These are phyloP conservation scores for Gossypioides kirkii DNA, from an alignment of 345 rosid species.

Conservation along the genomic window DNA sequence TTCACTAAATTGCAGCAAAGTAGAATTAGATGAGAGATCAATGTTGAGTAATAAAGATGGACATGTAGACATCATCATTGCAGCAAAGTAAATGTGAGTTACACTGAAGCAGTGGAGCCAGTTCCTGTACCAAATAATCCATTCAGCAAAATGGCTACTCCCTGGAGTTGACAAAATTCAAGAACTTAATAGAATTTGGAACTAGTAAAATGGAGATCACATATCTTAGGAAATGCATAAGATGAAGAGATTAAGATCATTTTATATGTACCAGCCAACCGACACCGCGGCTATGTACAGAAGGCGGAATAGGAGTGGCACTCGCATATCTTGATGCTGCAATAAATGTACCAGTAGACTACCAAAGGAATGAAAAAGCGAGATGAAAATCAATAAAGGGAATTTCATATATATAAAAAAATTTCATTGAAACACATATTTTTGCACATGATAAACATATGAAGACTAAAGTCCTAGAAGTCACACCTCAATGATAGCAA, in stretches of 20 bases:
- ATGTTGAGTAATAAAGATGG: not conserved
- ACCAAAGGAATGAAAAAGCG: constrained; percentile 20
- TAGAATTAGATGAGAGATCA: not conserved
- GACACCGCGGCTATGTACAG: constrained; percentile 67
- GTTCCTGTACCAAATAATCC: constrained; percentile 62
- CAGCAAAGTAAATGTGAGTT: constrained; percentile 17
- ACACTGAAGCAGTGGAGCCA: constrained; percentile 82
- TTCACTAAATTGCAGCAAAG: constrained; percentile 48
- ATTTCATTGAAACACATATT: not conserved
- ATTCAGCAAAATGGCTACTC: constrained; percentile 55
- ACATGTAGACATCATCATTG: not conserved
- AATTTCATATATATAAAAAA: not conserved
- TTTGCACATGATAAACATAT: not conserved
- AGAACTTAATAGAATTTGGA: not conserved
- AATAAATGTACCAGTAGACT: constrained; percentile 72
- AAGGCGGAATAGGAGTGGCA: constrained; percentile 78
- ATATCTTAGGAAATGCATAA: not conserved
- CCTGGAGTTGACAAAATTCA: constrained; percentile 37
- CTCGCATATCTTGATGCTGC: constrained; percentile 81
- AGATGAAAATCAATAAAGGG: not conserved
- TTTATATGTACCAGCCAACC: constrained; percentile 62
- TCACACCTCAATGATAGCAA: constrained; percentile 68
- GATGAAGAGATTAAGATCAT: constrained; percentile 10
- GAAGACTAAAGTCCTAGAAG: not conserved
- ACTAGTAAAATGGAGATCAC: not conserved